A percentile compares a stretch with the other conserved stretches of the same genome.
These are phyloP conservation scores for Aspergillus sp. DNA, from an alignment of 2,329 filamentous ascomycete genomes.

Conservation along the genomic window DNA sequence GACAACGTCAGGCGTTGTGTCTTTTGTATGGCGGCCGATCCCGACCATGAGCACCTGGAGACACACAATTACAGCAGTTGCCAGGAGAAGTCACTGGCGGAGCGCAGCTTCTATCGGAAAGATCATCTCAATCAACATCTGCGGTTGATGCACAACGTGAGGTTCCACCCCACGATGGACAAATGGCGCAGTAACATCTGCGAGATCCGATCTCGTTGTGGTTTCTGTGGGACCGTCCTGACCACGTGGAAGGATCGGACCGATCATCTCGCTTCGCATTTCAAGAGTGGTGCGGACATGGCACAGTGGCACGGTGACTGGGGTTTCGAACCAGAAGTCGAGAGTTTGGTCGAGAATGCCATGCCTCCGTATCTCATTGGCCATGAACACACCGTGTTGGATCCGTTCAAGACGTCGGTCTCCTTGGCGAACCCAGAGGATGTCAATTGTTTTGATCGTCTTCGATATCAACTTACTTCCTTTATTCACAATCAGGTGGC, in stretches of 20 bases:
- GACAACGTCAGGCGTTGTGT: conserved; percentile 56
- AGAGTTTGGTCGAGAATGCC: conserved; percentile 37
- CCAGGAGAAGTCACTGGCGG: conserved; percentile 59
- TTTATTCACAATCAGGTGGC: conserved; percentile 37
- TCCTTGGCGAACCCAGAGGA: conserved; percentile 30
- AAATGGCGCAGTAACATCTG: conserved; percentile 57
- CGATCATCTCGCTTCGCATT: conserved; percentile 42
- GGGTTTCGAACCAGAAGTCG: conserved; percentile 40
- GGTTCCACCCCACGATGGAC: conserved; percentile 56
- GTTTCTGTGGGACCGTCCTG: conserved; percentile 42
- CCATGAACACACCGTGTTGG: conserved; percentile 30
- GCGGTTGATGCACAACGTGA: conserved; percentile 59
- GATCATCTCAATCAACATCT: conserved; percentile 63
- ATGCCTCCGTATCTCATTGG: conserved; percentile 40
- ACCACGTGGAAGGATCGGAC: conserved; percentile 43
- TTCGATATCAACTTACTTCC: conserved; percentile 40
- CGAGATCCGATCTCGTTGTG: conserved; percentile 52
- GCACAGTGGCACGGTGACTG: conserved; percentile 38
- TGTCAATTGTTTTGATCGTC: conserved; percentile 42
- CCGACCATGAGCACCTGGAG: conserved; percentile 56
- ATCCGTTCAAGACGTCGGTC: conserved; percentile 33
- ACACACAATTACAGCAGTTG: conserved; percentile 59
- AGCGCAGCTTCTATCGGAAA: conserved; percentile 62
- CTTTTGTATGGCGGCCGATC: conserved; percentile 57
- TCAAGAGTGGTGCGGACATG: conserved; percentile 39